phyloP scores from a whole-genome alignment of 2,329 filamentous ascomycete species.

The Colletotrichum sp. region DNA sequence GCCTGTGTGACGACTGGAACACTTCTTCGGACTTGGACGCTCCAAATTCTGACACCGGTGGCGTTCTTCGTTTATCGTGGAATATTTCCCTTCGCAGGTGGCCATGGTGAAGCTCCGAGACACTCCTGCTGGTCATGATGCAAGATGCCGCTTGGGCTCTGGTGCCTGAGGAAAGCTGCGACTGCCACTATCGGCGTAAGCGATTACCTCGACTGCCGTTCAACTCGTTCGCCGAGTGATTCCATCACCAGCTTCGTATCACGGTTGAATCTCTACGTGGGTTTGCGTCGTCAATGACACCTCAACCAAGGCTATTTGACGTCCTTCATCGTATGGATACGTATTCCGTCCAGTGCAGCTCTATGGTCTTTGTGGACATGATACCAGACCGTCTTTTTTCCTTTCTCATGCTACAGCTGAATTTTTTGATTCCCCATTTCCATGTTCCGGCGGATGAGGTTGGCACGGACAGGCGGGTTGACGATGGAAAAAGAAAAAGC shows the following conservation, averaged over 20 bases:
- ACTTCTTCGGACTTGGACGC: background rate
- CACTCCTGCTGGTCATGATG: background rate
- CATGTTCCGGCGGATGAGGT: background rate
- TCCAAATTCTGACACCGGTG: background rate
- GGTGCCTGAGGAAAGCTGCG: background rate
- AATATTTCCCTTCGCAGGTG: background rate
- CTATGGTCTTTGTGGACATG: background rate
- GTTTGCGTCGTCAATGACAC: background rate
- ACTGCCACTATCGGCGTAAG: conserved; percentile 7
- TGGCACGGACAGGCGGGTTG: background rate
- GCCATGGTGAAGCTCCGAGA: conserved; percentile 5
- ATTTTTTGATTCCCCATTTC: conserved; percentile 33
- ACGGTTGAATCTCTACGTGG: background rate
- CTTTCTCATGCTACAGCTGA: background rate
- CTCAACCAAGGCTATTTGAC: background rate
- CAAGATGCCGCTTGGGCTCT: background rate
- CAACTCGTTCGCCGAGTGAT: background rate
- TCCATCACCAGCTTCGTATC: background rate
- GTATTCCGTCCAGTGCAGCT: background rate
- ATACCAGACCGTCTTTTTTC: background rate
- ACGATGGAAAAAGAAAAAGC: background rate
- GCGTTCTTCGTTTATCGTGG: background rate
- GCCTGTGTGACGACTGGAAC: conserved; percentile 5
- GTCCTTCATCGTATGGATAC: background rate
- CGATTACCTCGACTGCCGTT: conserved; percentile 27